Percentiles rank a stretch among this genome's conserved stretches.
These are phyloP conservation scores for Scutellaria galericulata DNA, from an alignment of 257 asterid species.

Conservation along the genomic window DNA sequence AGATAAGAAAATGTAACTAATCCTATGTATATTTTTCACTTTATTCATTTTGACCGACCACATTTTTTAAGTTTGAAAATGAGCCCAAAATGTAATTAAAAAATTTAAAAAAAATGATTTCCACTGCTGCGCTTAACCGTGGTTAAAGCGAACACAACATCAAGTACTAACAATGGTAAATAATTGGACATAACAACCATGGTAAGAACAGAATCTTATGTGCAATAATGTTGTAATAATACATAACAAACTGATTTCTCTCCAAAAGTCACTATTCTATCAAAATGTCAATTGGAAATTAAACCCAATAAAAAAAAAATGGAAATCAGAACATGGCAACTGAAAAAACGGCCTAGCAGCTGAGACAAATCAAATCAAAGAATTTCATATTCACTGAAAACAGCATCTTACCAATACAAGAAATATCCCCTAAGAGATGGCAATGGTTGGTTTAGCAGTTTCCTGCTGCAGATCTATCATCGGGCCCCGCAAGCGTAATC, in stretches of 20 bases:
- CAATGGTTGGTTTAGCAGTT: slow-evolving; percentile 33
- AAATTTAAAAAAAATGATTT: no score
- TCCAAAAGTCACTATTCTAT: slow-evolving; percentile 23
- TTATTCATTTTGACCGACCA: no score
- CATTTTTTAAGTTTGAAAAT: no score
- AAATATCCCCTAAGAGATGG: slow-evolving; percentile 34
- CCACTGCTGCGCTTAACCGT: no score
- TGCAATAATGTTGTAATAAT: not conserved
- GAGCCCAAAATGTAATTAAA: no score
- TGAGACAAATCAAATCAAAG: slow-evolving; percentile 35
- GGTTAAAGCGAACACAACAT: no score
- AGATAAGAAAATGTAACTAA: no score
- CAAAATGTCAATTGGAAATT: no score
- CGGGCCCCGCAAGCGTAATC: slow-evolving; percentile 87
- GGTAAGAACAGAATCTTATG: no score
- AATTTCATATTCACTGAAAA: slow-evolving; percentile 40
- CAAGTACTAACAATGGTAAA: no score
- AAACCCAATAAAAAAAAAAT: not conserved
- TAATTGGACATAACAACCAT: no score
- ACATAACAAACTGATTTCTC: slow-evolving; percentile 29
- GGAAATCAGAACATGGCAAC: slow-evolving; percentile 44
- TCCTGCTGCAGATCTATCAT: slow-evolving; percentile 62
- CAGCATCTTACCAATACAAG: slow-evolving; percentile 34
- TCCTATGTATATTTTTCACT: no score
- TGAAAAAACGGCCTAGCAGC: slow-evolving; percentile 54